Evolutionary conservation across 108 stramenopile species (phyloP).

Genomic region (Tribonema minus): DNA sequence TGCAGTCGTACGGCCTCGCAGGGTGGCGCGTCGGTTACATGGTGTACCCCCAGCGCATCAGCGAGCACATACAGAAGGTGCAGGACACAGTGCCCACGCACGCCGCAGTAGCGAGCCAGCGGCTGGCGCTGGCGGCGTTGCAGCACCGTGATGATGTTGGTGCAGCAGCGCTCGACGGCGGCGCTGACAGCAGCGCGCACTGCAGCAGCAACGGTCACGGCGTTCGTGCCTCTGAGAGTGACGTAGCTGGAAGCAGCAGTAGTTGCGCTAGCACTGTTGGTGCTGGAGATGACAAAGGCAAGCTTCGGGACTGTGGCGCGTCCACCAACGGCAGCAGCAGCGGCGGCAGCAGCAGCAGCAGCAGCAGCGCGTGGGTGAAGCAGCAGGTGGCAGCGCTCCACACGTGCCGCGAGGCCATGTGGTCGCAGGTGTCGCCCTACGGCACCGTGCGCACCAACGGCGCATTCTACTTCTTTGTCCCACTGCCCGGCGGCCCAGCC

Average conservation of each 20-base stretch:
- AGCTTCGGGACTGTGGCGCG: constrained; percentile 14
- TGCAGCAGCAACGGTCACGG: too few species aligned
- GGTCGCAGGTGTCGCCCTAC: constrained; percentile 65
- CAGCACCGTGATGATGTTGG: constrained; percentile 11
- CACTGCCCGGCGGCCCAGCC: constrained; percentile 62
- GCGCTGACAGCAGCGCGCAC: too few species aligned
- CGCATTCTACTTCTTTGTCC: constrained; percentile 86
- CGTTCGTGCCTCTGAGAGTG: background rate
- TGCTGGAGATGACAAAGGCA: background rate
- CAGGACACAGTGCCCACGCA: constrained; percentile 87
- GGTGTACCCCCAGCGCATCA: constrained; percentile 58
- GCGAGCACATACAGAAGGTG: constrained; percentile 64
- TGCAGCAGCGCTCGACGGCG: background rate
- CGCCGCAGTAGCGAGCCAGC: constrained; percentile 73
- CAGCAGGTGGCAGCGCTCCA: constrained; percentile 66
- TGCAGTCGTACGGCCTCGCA: constrained; percentile 79
- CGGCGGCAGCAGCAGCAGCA: background rate
- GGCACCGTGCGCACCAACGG: constrained; percentile 72
- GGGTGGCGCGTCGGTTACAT: constrained; percentile 89
- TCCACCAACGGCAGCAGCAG: background rate
- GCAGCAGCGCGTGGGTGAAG: constrained; percentile 65
- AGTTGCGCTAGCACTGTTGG: background rate
- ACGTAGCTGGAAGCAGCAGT: background rate
- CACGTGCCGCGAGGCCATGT: constrained; percentile 63
- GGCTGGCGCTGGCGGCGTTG: constrained; percentile 77